Percentiles rank a stretch among this genome's conserved stretches.
These are phyloP conservation scores for Helicostylum pulchrum DNA, from an alignment of 192 early-diverging fungal species.

Conservation along the genomic window DNA sequence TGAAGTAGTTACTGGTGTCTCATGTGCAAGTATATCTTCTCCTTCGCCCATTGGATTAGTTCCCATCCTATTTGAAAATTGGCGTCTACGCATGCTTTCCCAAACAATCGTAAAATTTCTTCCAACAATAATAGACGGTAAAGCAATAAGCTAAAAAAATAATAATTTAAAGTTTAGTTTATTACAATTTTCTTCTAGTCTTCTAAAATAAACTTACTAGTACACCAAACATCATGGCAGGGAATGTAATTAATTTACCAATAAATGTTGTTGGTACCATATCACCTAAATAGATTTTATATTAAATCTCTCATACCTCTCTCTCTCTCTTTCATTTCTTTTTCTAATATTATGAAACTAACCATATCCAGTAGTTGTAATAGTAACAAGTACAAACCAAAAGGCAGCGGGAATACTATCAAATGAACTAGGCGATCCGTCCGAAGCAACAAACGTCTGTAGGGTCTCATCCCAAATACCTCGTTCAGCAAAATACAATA, in stretches of 20 bases:
- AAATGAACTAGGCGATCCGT: constrained; percentile 60
- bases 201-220: too few relatives aligned
- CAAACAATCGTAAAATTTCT: constrained; percentile 80
- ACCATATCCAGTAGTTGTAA: constrained; percentile 76
- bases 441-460: constrained; percentile 60
- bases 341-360: too few relatives aligned
- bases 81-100: constrained; percentile 61
- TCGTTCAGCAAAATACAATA: constrained; percentile 81
- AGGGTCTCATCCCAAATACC: constrained; percentile 69
- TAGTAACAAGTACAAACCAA: constrained; percentile 75
- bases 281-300: constrained; percentile 36
- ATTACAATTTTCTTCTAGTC: too few relatives aligned
- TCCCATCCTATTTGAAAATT: background rate
- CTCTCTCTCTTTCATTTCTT: too few relatives aligned
- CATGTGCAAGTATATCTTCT: background rate
- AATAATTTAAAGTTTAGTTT: too few relatives aligned
- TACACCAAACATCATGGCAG: constrained; percentile 68
- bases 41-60: background rate
- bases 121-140: constrained; percentile 84
- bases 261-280: constrained; percentile 80
- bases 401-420: constrained; percentile 73
- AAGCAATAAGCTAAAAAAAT: constrained; percentile 58
- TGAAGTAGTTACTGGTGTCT: too few relatives aligned
- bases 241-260: constrained; percentile 76
- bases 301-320: too few relatives aligned